phyloP scores from a whole-genome alignment of 192 early-diverging fungal genomes.

The Coemansia sp. region DNA sequence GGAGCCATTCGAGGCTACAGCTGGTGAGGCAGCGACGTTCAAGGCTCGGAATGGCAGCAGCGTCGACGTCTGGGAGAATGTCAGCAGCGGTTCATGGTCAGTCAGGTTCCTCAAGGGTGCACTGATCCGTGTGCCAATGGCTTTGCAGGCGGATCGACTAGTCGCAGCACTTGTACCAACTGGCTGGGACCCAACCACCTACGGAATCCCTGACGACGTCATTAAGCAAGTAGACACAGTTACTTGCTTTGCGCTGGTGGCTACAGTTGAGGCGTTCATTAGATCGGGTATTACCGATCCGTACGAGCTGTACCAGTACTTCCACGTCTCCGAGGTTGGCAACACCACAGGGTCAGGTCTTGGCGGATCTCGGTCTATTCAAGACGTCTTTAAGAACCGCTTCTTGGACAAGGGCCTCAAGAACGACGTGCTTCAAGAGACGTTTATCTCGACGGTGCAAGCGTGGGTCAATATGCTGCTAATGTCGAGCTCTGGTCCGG shows the following conservation, averaged over 20 bases:
- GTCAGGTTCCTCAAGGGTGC: constrained; percentile 86
- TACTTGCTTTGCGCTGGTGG: constrained; percentile 82
- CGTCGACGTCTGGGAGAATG: constrained; percentile 56
- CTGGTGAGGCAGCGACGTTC: constrained; percentile 86
- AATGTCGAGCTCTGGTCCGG: no score
- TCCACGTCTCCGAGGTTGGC: no score
- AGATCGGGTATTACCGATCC: constrained; percentile 90
- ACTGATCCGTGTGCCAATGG: no score
- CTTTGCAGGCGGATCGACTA: constrained; percentile 72
- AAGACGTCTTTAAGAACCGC: constrained; percentile 72
- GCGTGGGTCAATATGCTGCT: no score
- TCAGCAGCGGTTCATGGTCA: constrained; percentile 64
- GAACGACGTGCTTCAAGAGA: constrained; percentile 85
- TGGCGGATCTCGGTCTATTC: constrained; percentile 73
- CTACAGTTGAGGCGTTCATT: constrained; percentile 88
- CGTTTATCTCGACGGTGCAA: no score
- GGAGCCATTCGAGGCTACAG: constrained; percentile 78
- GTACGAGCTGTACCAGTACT: no score
- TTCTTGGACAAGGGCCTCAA: constrained; percentile 71
- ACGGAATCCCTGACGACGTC: constrained; percentile 89
- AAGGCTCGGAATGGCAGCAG: constrained; percentile 76
- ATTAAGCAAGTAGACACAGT: constrained; percentile 85
- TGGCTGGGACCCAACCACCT: constrained; percentile 85
- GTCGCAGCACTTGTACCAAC: constrained; percentile 92
- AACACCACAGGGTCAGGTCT: no score